Evolutionary conservation across 1,139 yeast species (phyloP).

Genomic region (Hansenula lynferdii): DNA sequence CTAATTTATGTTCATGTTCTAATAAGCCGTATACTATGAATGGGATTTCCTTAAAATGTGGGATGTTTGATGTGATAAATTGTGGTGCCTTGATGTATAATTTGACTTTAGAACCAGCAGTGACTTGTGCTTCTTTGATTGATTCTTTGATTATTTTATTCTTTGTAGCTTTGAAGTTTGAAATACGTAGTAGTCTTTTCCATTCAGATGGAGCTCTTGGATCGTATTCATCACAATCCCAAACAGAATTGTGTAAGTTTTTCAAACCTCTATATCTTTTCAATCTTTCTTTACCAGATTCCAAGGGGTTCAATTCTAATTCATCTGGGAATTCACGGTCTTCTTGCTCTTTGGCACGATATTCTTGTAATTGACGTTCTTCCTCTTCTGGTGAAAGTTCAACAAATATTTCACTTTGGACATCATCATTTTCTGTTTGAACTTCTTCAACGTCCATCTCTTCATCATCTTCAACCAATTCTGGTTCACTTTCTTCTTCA

Average conservation of each 20-base stretch:
- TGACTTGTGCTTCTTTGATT: constrained; percentile 48
- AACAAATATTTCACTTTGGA: constrained; percentile 56
- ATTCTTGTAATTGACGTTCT: constrained; percentile 65
- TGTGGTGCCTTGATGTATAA: constrained; percentile 62
- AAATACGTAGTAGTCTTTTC: constrained; percentile 68
- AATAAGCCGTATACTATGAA: constrained; percentile 69
- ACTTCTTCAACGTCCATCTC: constrained; percentile 31
- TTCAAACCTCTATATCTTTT: constrained; percentile 82
- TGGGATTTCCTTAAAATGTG: constrained; percentile 38
- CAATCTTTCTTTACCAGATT: constrained; percentile 70
- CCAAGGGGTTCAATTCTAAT: constrained; percentile 73
- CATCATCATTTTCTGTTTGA: constrained; percentile 43
- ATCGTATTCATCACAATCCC: constrained; percentile 88
- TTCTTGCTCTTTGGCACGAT: constrained; percentile 67
- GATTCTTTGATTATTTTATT: constrained; percentile 66
- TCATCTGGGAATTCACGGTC: constrained; percentile 97
- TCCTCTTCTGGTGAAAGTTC: constrained; percentile 84
- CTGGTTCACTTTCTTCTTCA: constrained; percentile 30
- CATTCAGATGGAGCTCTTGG: constrained; percentile 73
- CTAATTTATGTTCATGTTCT: constrained; percentile 81
- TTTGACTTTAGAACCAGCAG: constrained; percentile 62
- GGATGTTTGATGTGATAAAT: constrained; percentile 37
- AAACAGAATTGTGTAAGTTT: constrained; percentile 70
- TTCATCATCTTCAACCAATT: constrained; percentile 28
- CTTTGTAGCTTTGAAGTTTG: constrained; percentile 74